phyloP scores from a whole-genome alignment of 768 basidiomycete species.

The Boletus edulis region DNA sequence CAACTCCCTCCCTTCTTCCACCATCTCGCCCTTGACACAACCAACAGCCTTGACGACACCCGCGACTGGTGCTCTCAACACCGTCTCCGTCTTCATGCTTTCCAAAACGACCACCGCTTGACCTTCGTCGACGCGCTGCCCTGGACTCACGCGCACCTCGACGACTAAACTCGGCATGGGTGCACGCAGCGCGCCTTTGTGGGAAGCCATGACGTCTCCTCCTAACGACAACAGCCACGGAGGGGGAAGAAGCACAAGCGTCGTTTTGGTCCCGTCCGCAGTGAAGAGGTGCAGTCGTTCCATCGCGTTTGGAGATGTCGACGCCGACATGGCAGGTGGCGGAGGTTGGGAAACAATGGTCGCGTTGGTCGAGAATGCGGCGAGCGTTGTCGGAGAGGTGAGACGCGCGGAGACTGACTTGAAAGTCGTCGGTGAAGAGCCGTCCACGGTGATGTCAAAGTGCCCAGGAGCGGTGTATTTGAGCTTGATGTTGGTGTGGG shows the following conservation, averaged over 20 bases:
- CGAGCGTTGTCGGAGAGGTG: slow-evolving; percentile 51
- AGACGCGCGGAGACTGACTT: slow-evolving; percentile 55
- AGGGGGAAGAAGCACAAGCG: slow-evolving; percentile 65
- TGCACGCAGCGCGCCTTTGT: slow-evolving; percentile 67
- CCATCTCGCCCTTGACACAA: slow-evolving; percentile 87
- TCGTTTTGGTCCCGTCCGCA: slow-evolving; percentile 55
- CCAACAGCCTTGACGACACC: slow-evolving; percentile 72
- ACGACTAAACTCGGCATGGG: slow-evolving; percentile 96
- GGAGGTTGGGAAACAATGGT: slow-evolving; percentile 75
- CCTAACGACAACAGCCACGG: slow-evolving; percentile 67
- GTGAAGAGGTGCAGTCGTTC: slow-evolving; percentile 79
- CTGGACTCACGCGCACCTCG: slow-evolving; percentile 75
- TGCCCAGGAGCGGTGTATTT: slow-evolving; percentile 40
- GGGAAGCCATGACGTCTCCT: slow-evolving; percentile 52
- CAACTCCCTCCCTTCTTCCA: slow-evolving; percentile 80
- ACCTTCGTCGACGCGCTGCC: slow-evolving; percentile 77
- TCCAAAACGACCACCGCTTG: slow-evolving; percentile 83
- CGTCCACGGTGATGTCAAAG: slow-evolving; percentile 53
- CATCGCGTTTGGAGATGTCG: slow-evolving; percentile 52
- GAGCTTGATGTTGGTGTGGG: slow-evolving; percentile 39
- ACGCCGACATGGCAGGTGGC: slow-evolving; percentile 50
- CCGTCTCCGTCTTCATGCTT: slow-evolving; percentile 98
- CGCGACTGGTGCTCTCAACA: slow-evolving; percentile 64
- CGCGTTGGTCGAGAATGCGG: slow-evolving; percentile 47
- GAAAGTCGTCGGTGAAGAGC: slow-evolving; percentile 36